These are phyloP conservation scores for Mrakia frigida DNA, from an alignment of 768 basidiomycete species.

Conservation along the genomic window DNA sequence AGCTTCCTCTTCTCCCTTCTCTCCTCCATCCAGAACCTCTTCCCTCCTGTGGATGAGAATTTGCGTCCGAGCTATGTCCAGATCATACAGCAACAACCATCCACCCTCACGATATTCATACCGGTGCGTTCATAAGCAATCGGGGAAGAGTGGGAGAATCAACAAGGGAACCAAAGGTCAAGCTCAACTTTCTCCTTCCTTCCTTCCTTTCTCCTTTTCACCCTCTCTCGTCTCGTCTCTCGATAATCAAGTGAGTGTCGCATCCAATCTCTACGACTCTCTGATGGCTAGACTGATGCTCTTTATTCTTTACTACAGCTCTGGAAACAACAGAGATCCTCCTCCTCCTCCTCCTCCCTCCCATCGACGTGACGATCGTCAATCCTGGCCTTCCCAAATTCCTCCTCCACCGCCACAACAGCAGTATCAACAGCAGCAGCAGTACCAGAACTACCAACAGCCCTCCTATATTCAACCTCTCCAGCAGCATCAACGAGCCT, in stretches of 20 bases:
- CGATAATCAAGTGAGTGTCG: background rate
- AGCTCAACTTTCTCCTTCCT: background rate
- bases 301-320: background rate
- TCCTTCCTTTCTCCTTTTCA: background rate
- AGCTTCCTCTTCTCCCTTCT: too few relatives aligned
- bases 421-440: background rate
- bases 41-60: background rate
- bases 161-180: background rate
- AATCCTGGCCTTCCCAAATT: background rate
- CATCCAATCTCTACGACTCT: background rate
- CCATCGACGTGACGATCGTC: background rate
- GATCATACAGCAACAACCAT: background rate
- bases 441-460: background rate
- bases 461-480: background rate
- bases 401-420: background rate
- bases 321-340: background rate
- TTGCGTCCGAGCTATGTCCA: background rate
- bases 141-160: background rate
- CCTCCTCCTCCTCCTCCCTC: background rate
- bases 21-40: too few relatives aligned
- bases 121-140: conserved; percentile 15
- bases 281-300: background rate
- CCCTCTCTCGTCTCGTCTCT: background rate
- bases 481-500: background rate
- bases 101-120: background rate